These are phyloP conservation scores for Aureobasidium sp. DNA, from an alignment of 2,329 filamentous ascomycete species.

Conservation along the genomic window DNA sequence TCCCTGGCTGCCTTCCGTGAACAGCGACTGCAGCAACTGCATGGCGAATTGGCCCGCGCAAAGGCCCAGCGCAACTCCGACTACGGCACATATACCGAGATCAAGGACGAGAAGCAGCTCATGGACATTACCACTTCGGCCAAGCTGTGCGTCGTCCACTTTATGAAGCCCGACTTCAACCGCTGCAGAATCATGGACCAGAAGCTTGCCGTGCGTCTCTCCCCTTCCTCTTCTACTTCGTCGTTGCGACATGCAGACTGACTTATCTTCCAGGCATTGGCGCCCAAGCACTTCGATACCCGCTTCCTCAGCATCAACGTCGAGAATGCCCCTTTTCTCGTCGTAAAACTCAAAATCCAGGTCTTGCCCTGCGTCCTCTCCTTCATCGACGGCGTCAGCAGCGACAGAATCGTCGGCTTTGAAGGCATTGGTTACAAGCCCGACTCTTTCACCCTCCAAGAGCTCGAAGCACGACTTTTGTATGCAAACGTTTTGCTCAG, in stretches of 20 bases:
- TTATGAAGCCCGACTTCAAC: constrained; percentile 57
- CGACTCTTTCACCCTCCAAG: constrained; percentile 48
- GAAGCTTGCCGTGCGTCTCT: constrained; percentile 40
- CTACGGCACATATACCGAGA: constrained; percentile 49
- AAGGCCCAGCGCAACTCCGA: constrained; percentile 44
- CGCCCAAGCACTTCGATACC: constrained; percentile 52
- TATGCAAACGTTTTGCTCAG: constrained; percentile 45
- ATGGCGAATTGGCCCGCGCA: constrained; percentile 48
- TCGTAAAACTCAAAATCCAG: constrained; percentile 51
- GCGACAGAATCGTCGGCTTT: constrained; percentile 53
- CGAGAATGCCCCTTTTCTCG: constrained; percentile 53
- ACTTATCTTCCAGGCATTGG: constrained; percentile 31
- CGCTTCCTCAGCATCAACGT: constrained; percentile 53
- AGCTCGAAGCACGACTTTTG: constrained; percentile 48
- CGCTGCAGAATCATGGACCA: constrained; percentile 57
- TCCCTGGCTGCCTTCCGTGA: constrained; percentile 50
- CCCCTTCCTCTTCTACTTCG: no score
- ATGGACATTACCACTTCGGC: constrained; percentile 55
- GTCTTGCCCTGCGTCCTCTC: constrained; percentile 53
- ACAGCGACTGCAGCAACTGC: constrained; percentile 51
- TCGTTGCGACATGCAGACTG: neutral
- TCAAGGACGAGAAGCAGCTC: constrained; percentile 52
- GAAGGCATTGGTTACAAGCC: constrained; percentile 49
- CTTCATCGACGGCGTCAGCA: constrained; percentile 49
- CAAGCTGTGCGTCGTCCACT: constrained; percentile 54